Evolutionary conservation across 208 protist genomes (phyloP).

Genomic region (Acanthamoeba castellanii): DNA sequence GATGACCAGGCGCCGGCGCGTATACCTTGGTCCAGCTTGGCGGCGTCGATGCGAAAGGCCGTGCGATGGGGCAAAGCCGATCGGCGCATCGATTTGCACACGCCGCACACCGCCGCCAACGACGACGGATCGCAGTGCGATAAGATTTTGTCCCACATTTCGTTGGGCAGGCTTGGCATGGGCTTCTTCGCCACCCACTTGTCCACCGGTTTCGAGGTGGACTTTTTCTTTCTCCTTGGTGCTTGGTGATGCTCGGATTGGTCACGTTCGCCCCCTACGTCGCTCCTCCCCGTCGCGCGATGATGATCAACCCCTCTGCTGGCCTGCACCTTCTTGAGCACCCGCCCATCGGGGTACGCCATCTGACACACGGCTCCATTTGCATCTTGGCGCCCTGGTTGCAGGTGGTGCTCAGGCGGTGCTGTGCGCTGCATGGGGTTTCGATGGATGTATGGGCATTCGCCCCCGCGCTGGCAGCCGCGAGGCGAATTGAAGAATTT

Average conservation of each 20-base stretch:
- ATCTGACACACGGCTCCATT: background rate
- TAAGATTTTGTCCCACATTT: constrained; percentile 41
- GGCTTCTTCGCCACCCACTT: constrained; percentile 31
- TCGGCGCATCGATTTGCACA: constrained; percentile 10
- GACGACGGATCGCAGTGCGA: constrained; percentile 9
- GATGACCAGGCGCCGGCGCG: too few species aligned
- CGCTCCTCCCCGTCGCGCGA: background rate
- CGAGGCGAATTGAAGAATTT: constrained; percentile 37
- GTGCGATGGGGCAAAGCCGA: background rate
- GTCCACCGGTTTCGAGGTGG: background rate
- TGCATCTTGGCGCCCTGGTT: background rate
- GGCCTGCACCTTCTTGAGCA: background rate
- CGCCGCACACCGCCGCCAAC: constrained; percentile 1
- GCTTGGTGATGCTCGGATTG: background rate
- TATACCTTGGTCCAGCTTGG: constrained; percentile 29
- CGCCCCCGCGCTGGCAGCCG: background rate
- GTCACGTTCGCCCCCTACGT: background rate
- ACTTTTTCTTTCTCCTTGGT: background rate
- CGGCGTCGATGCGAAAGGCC: constrained; percentile 9
- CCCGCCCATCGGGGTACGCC: too few species aligned
- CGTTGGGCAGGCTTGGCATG: constrained; percentile 12
- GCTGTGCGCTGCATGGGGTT: background rate
- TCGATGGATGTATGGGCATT: constrained; percentile 20
- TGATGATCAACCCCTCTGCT: background rate
- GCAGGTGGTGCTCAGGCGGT: background rate